Percentiles rank a stretch among this genome's conserved stretches.
Conservation (phyloP, 371 early-diverging fungal species). For the Mortierella sp. region DNA sequence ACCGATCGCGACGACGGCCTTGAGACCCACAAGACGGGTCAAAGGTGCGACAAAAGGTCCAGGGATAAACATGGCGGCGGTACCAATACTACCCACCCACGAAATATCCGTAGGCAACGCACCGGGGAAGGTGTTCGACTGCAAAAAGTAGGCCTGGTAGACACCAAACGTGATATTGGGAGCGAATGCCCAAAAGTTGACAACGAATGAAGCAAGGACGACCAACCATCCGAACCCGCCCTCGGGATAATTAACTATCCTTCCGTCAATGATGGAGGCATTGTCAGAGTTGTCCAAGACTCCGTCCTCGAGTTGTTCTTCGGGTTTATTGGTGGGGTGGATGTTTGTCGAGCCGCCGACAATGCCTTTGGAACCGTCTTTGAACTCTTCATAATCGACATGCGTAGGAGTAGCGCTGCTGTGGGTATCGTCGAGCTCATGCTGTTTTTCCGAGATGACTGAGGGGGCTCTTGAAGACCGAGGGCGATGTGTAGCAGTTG, state of each 20-base stretch:
- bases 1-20: constrained; percentile 72
- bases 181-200: constrained; percentile 67
- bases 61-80: constrained; percentile 61
- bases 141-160: constrained; percentile 58
- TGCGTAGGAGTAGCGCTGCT: constrained; percentile 4
- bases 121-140: constrained; percentile 55
- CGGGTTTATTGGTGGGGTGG: background rate
- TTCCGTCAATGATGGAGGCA: background rate
- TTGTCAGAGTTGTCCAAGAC: constrained; percentile 17
- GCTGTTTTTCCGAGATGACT: constrained; percentile 25
- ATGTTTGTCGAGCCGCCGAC: background rate
- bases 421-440: constrained; percentile 2
- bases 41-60: constrained; percentile 77
- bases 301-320: constrained; percentile 13
- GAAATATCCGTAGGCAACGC: constrained; percentile 62
- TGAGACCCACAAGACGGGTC: constrained; percentile 68
- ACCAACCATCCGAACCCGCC: constrained; percentile 66
- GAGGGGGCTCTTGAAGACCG: constrained; percentile 27
- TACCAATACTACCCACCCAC: constrained; percentile 69
- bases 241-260: constrained; percentile 56
- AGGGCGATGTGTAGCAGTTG: background rate
- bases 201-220: constrained; percentile 61
- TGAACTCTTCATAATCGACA: constrained; percentile 11
- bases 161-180: constrained; percentile 67
- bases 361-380: background rate